phyloP scores from a whole-genome alignment of 73 alveolate species.

The Paramecium octaurelia region DNA sequence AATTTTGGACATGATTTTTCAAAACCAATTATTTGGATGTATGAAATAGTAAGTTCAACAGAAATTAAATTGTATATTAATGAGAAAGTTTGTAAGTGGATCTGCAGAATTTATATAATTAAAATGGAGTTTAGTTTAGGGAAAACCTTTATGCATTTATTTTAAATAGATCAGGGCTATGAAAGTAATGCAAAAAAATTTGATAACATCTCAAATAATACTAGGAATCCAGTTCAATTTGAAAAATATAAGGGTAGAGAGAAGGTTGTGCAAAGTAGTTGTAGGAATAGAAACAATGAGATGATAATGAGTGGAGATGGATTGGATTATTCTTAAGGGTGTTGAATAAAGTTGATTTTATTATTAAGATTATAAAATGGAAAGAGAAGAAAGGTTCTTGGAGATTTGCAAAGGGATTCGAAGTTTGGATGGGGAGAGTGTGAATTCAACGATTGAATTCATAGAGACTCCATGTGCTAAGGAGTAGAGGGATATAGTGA shows the following conservation, averaged over 20 bases:
- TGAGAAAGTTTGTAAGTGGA: neutral
- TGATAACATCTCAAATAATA: too few species aligned
- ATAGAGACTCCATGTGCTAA: slow-evolving; percentile 5
- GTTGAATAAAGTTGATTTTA: neutral
- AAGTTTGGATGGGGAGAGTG: slow-evolving; percentile 24
- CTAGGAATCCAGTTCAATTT: too few species aligned
- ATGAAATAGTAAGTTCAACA: neutral
- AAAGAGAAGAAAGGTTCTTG: neutral
- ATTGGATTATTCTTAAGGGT: neutral
- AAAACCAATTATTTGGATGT: neutral
- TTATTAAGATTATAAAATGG: slow-evolving; percentile 2
- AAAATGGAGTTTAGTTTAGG: neutral
- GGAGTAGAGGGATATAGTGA: neutral
- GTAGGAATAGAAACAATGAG: neutral
- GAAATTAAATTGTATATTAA: neutral
- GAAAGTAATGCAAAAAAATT: too few species aligned
- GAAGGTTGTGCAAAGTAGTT: neutral
- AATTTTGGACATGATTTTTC: neutral
- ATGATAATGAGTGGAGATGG: neutral
- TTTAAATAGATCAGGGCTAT: neutral
- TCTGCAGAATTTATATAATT: neutral
- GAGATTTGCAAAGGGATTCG: slow-evolving; percentile 35
- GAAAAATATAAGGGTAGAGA: too few species aligned
- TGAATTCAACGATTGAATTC: slow-evolving; percentile 25
- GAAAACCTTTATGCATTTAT: slow-evolving; percentile 20